phyloP scores from a whole-genome alignment of 257 asterid genomes.

The Plectranthus barbatus region DNA sequence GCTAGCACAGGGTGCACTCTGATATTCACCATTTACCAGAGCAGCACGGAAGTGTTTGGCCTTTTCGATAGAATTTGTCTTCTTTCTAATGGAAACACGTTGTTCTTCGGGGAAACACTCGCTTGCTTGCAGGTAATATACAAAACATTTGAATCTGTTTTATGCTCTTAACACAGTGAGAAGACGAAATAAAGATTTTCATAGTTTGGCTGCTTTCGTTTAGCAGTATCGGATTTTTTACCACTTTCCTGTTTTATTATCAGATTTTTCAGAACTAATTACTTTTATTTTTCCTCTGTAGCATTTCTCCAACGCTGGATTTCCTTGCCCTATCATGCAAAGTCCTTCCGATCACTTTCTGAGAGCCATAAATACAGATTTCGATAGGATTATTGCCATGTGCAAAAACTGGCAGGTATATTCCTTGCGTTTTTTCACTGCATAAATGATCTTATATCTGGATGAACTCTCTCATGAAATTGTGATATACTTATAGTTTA shows the following conservation, averaged over 20 bases:
- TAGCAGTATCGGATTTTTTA: no score
- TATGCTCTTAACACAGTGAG: no score
- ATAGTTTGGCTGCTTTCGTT: no score
- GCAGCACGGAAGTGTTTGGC: conserved; percentile 99
- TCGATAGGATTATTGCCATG: conserved; percentile 94
- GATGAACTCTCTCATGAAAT: no score
- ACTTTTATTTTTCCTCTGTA: conserved; percentile 22
- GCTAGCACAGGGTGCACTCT: conserved; percentile 98
- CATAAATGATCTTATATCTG: no score
- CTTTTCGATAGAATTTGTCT: conserved; percentile 96
- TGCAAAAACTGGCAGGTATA: conserved; percentile 99
- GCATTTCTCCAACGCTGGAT: conserved; percentile 99
- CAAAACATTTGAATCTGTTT: conserved; percentile 11
- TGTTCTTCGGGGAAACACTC: conserved; percentile 97
- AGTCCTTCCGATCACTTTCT: conserved; percentile 99
- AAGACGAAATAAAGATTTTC: no score
- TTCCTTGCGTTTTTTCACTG: no score
- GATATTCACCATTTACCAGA: conserved; percentile 85
- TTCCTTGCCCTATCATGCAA: conserved; percentile 99
- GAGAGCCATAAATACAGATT: conserved; percentile 95
- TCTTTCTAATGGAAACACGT: conserved; percentile 93
- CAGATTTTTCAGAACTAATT: no score
- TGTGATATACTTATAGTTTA: background rate
- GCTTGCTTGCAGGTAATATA: conserved; percentile 90
- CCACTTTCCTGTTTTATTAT: no score